Conservation (phyloP, 768 basidiomycete genomes). For the Boletus sensibilis region DNA sequence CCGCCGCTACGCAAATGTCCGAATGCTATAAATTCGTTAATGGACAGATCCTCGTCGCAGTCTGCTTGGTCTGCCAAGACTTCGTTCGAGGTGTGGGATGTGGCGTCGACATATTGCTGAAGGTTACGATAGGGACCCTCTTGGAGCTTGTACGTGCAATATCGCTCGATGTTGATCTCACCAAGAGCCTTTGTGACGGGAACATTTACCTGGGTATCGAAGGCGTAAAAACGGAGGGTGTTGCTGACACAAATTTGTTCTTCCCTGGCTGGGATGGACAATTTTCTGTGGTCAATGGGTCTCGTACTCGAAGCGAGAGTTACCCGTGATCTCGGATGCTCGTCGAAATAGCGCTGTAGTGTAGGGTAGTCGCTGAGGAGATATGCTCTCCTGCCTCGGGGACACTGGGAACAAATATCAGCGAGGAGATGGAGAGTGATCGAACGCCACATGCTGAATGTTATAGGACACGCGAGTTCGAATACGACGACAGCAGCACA, state of each 20-base stretch:
- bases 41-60: slow-evolving; percentile 38
- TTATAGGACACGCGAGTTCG: slow-evolving; percentile 38
- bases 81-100: slow-evolving; percentile 41
- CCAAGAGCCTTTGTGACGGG: slow-evolving; percentile 19
- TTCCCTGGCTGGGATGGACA: slow-evolving; percentile 16
- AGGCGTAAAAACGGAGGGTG: slow-evolving; percentile 29
- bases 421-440: slow-evolving; percentile 29
- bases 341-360: background rate
- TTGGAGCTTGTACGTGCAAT: slow-evolving; percentile 35
- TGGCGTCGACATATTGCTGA: slow-evolving; percentile 36
- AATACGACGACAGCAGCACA: slow-evolving; percentile 36
- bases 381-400: background rate
- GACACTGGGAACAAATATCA: slow-evolving; percentile 29
- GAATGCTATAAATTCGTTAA: slow-evolving; percentile 47
- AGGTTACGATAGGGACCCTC: slow-evolving; percentile 34
- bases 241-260: slow-evolving; percentile 29
- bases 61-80: slow-evolving; percentile 42
- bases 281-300: slow-evolving; percentile 18
- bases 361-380: slow-evolving; percentile 1
- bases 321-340: slow-evolving; percentile 26
- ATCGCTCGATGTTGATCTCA: slow-evolving; percentile 5
- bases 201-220: slow-evolving; percentile 15
- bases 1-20: slow-evolving; percentile 45
- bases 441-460: slow-evolving; percentile 39
- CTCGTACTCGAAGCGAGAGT: slow-evolving; percentile 38